phyloP scores from a whole-genome alignment of 257 asterid species.

The Nicotiana noctiflora region DNA sequence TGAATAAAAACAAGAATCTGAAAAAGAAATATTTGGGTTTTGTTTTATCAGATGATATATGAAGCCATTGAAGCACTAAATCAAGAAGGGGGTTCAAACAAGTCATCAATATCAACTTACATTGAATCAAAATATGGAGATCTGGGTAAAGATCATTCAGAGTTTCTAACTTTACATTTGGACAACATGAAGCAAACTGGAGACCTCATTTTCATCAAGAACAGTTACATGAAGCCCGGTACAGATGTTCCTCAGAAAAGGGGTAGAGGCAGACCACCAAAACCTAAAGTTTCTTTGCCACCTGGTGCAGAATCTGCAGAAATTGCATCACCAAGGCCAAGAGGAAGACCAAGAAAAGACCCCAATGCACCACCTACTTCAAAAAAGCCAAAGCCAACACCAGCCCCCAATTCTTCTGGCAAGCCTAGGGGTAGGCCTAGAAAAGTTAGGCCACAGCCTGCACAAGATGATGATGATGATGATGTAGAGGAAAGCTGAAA shows the following conservation, averaged over 20 bases:
- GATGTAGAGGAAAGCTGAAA: constrained; percentile 15
- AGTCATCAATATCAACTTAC: constrained; percentile 56
- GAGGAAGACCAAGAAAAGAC: constrained; percentile 82
- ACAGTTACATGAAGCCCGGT: constrained; percentile 62
- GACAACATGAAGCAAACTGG: constrained; percentile 54
- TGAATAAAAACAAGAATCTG: background rate
- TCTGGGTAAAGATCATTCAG: constrained; percentile 55
- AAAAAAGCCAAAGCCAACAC: constrained; percentile 52
- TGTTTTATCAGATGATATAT: constrained; percentile 51
- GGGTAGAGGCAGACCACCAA: constrained; percentile 85
- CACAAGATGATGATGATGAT: constrained; percentile 33
- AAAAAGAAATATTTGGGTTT: background rate
- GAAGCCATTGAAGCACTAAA: constrained; percentile 64
- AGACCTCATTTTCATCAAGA: constrained; percentile 54
- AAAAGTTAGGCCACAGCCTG: constrained; percentile 54
- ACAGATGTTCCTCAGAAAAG: constrained; percentile 55
- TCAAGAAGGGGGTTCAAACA: constrained; percentile 61
- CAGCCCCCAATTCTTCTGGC: constrained; percentile 20
- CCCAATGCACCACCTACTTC: constrained; percentile 63
- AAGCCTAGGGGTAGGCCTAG: constrained; percentile 86
- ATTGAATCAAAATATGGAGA: constrained; percentile 69
- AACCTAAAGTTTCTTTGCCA: constrained; percentile 49
- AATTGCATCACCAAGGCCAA: constrained; percentile 41
- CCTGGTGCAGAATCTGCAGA: constrained; percentile 13
- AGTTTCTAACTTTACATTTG: constrained; percentile 48